A percentile compares a stretch with the other conserved stretches of the same genome.
Conservation (phyloP, 139 green algal species). For the Zygnema cylindricum region DNA sequence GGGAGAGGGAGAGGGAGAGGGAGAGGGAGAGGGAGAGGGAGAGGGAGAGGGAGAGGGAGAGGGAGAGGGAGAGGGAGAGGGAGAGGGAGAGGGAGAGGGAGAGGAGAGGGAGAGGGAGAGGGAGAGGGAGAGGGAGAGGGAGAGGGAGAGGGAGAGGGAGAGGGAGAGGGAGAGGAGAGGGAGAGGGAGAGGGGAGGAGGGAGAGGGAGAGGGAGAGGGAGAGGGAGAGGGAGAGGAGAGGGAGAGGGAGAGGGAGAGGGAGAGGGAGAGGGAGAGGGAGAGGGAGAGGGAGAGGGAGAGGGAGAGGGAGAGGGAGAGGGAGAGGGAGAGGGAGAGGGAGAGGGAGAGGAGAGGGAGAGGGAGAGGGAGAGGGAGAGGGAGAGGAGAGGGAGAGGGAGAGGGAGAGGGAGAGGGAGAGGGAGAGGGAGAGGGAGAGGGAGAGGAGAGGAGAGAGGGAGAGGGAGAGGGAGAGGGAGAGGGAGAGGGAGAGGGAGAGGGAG, state of each 20-base stretch:
- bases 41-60: background rate
- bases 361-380: background rate
- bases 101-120: background rate
- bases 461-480: too few relatives aligned
- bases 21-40: background rate
- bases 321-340: background rate
- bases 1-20: background rate
- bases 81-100: background rate
- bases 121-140: background rate
- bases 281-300: background rate
- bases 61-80: background rate
- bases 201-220: background rate
- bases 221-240: background rate
- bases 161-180: background rate
- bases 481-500: too few relatives aligned
- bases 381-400: slow-evolving; percentile 17
- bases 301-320: background rate
- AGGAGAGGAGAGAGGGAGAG: too few relatives aligned
- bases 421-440: background rate
- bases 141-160: background rate
- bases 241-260: background rate
- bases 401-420: background rate
- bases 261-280: background rate
- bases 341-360: background rate
- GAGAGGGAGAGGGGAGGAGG: background rate